Conservation (phyloP, 1,139 yeast genomes). For the Pichia sp. region DNA sequence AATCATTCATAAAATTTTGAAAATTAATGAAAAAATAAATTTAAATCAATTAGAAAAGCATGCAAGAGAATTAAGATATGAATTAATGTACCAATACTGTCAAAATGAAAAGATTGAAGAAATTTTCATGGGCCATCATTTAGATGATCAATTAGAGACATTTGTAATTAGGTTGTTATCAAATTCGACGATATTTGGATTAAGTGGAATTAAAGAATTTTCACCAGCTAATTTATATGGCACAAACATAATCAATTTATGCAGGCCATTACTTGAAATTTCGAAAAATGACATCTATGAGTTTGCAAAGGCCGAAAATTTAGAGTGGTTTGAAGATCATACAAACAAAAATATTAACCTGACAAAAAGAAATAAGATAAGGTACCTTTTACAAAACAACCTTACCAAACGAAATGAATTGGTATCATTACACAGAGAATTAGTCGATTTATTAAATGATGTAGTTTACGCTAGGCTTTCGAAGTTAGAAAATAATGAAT, state of each 20-base stretch:
- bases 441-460: conserved; percentile 1
- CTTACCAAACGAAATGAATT: conserved; percentile 4
- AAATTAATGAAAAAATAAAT: conserved; percentile 27
- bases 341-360: conserved; percentile 51
- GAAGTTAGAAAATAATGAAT: conserved; percentile 6
- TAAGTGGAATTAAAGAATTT: conserved; percentile 36
- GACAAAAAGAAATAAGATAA: conserved; percentile 49
- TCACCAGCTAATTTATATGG: conserved; percentile 15
- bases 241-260: conserved; percentile 15
- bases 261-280: conserved; percentile 50
- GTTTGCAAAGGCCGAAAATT: conserved; percentile 37
- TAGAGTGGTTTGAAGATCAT: conserved; percentile 64
- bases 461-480: too few relatives aligned
- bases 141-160: conserved; percentile 71
- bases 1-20: conserved; percentile 43
- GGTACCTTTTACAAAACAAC: conserved; percentile 26
- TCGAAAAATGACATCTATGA: conserved; percentile 40
- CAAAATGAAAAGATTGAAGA: conserved; percentile 26
- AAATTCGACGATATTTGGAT: conserved; percentile 56
- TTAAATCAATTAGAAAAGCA: conserved; percentile 37
- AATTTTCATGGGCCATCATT: conserved; percentile 59
- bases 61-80: conserved; percentile 51
- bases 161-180: conserved; percentile 48
- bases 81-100: conserved; percentile 37
- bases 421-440: conserved; percentile 4